A percentile compares a stretch with the other conserved stretches of the same genome.
Conservation (phyloP, 805 yeast genomes). For the Candida lessepsii region DNA sequence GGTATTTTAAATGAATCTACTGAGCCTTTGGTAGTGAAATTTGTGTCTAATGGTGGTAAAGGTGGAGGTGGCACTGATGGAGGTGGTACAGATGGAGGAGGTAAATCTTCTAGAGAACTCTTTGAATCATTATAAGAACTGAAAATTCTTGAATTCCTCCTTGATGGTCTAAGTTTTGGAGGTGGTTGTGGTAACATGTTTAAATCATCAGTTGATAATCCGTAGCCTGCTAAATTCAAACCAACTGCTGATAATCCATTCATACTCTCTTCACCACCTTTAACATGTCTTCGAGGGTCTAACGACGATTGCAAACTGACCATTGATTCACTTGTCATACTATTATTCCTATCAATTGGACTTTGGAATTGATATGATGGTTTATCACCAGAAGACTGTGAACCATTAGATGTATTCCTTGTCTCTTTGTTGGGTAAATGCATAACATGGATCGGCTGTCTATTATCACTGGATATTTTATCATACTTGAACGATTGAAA, state of each 20-base stretch:
- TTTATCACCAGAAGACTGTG: slow-evolving; percentile 10
- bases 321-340: slow-evolving; percentile 10
- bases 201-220: slow-evolving; percentile 26
- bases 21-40: background rate
- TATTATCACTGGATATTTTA: slow-evolving; percentile 18
- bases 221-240: slow-evolving; percentile 28
- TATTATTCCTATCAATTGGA: slow-evolving; percentile 10
- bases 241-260: slow-evolving; percentile 23
- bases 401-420: slow-evolving; percentile 10
- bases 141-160: slow-evolving; percentile 4
- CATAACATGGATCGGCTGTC: slow-evolving; percentile 32
- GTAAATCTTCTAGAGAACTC: background rate
- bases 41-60: background rate
- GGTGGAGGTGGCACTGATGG: background rate
- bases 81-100: background rate
- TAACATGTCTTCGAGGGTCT: slow-evolving; percentile 13
- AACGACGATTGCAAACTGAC: slow-evolving; percentile 13
- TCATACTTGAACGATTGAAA: slow-evolving; percentile 41
- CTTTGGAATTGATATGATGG: slow-evolving; percentile 4
- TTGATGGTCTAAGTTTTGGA: slow-evolving; percentile 3
- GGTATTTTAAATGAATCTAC: background rate
- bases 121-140: slow-evolving; percentile 1
- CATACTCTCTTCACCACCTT: background rate
- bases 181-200: slow-evolving; percentile 21
- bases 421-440: slow-evolving; percentile 21